Conservation (phyloP, 2,329 filamentous ascomycete species). For the Xylaria sp. region DNA sequence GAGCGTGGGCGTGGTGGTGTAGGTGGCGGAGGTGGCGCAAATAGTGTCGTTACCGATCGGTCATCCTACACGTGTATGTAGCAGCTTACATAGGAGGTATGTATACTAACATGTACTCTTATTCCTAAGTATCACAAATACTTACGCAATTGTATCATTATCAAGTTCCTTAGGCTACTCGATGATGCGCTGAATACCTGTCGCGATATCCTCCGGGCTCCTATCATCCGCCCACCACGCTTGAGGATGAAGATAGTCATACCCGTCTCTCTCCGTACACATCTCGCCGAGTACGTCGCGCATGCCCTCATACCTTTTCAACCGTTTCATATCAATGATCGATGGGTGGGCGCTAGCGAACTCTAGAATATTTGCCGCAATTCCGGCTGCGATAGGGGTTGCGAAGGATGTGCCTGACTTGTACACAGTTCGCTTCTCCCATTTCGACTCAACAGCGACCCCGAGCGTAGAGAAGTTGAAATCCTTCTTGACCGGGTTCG, state of each 20-base stretch:
- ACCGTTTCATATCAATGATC: background rate
- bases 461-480: constrained; percentile 1
- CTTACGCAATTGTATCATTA: too few relatives aligned
- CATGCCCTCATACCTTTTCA: background rate
- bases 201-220: background rate
- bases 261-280: background rate
- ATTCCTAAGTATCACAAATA: too few relatives aligned
- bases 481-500: background rate
- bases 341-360: background rate
- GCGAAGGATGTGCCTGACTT: constrained; percentile 15
- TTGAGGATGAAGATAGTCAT: constrained; percentile 1
- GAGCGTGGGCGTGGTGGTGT: too few relatives aligned
- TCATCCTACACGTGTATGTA: too few relatives aligned
- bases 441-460: background rate
- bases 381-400: background rate
- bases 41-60: too few relatives aligned
- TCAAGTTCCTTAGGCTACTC: background rate
- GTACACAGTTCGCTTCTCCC: background rate
- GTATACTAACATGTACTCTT: too few relatives aligned
- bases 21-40: too few relatives aligned
- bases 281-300: background rate
- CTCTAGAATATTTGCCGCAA: constrained; percentile 1
- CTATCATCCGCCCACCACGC: background rate
- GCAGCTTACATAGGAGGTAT: too few relatives aligned
- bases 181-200: background rate